Evolutionary conservation across 352 stramenopile species (phyloP), one percentile per base, ranked within the genome.

Genomic region (Phytophthora citricola): DNA sequence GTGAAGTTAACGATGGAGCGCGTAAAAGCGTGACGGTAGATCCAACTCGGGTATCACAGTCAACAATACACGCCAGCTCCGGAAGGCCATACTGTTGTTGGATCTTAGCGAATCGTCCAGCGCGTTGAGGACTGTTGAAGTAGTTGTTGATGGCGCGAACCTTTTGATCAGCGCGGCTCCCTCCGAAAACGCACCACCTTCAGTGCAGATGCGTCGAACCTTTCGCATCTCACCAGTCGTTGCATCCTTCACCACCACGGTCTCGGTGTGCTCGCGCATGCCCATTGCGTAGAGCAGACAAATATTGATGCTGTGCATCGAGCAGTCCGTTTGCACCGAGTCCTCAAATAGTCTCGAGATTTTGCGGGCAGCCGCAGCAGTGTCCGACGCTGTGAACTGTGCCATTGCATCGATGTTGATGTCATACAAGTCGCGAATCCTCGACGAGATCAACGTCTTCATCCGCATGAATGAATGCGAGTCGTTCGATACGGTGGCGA

Each of bases 21-120:
- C 26, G 53, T n/a, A 27, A 64, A 1, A 64, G 44, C 15, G 48
- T 63, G 15, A 69, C 47, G 0, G 53, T 69, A 4, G 46, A 69
- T n/a, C 27, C 51, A 4, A 68, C 60, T 4, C 43, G 53, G 1
- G 62, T 69, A 17, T 65, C 62, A 12, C 54, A 60, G 32, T 60
- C 62, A 0, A 69, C 7, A 10, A 17, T 34, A 8, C 4, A 5
- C 1, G 2, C 1, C 36, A 57, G 1, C 26, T 26, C 36, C 1
- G 54, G 40, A 2, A 64, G 17, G 6, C 38, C 22, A 17, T 17
- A 69, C 24, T 58, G 54, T 1, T 4, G 0, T 10, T 69, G 45
- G 3, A 60, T 12, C 0, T 48, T 12, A 9, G 55, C 20, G 12
- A 69, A 24, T n/a, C 39, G 38, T 15, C 49, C 34, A 14, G 34